Evolutionary conservation across 2,329 filamentous ascomycete genomes (phyloP).

Genomic region (Apiospora aurea): DNA sequence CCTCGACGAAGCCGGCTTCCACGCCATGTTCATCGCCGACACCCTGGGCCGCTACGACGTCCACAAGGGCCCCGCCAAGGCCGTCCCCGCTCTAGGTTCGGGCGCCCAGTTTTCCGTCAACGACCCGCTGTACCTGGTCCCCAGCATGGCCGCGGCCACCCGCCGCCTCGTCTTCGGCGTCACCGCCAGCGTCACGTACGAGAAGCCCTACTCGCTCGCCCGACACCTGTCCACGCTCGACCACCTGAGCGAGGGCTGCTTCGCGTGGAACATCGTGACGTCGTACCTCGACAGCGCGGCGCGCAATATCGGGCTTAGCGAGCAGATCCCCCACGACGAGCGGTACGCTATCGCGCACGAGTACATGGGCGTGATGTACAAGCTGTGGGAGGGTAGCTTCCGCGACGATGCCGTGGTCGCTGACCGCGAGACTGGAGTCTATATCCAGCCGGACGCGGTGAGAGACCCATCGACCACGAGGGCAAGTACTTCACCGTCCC

Average conservation of each 20-base stretch:
- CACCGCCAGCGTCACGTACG: constrained; percentile 67
- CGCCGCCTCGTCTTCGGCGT: constrained; percentile 68
- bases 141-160: constrained; percentile 71
- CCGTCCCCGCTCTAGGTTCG: constrained; percentile 62
- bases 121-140: constrained; percentile 64
- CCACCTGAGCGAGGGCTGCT: constrained; percentile 64
- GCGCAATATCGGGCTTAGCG: constrained; percentile 65
- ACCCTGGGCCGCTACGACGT: constrained; percentile 69
- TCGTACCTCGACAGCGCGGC: constrained; percentile 60
- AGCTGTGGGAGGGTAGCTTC: constrained; percentile 64
- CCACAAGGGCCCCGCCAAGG: constrained; percentile 53
- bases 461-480: constrained; percentile 63
- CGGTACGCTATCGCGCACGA: constrained; percentile 67
- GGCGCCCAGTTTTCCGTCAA: constrained; percentile 69
- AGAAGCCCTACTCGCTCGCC: constrained; percentile 66
- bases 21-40: constrained; percentile 70
- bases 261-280: constrained; percentile 72
- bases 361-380: constrained; percentile 67
- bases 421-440: constrained; percentile 60
- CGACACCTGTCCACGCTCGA: constrained; percentile 68
- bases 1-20: constrained; percentile 67
- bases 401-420: constrained; percentile 61
- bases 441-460: constrained; percentile 63
- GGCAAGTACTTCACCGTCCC: constrained; percentile 61
- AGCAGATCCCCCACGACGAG: constrained; percentile 65